Conservation (phyloP, 2,329 filamentous ascomycete species). For the Exophiala viscosa region DNA sequence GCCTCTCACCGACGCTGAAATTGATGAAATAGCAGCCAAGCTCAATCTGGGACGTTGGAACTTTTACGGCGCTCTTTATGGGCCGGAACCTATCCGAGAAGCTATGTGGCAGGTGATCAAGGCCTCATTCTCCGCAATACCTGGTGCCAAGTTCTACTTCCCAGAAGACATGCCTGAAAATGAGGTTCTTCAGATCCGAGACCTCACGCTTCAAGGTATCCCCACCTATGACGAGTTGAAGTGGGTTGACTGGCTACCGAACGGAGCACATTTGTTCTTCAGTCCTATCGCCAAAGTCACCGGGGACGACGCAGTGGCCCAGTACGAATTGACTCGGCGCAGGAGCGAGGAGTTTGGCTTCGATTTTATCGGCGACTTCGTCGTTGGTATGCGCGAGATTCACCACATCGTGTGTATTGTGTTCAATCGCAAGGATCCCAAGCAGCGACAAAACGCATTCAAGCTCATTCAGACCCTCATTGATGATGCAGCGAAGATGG, state of each 20-base stretch:
- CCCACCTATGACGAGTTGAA: conserved; percentile 35
- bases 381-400: conserved; percentile 53
- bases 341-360: conserved; percentile 44
- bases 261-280: conserved; percentile 53
- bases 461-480: conserved; percentile 35
- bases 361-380: conserved; percentile 52
- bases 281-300: conserved; percentile 50
- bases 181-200: conserved; percentile 31
- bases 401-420: conserved; percentile 56
- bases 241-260: conserved; percentile 52
- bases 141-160: conserved; percentile 43
- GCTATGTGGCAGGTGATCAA: conserved; percentile 41
- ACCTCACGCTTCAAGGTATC: conserved; percentile 29
- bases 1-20: conserved; percentile 38
- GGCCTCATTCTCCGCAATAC: conserved; percentile 40
- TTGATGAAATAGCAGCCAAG: conserved; percentile 41
- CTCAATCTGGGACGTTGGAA: conserved; percentile 49
- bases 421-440: conserved; percentile 46
- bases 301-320: conserved; percentile 45
- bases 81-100: conserved; percentile 33
- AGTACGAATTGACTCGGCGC: conserved; percentile 43
- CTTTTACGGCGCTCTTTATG: conserved; percentile 50
- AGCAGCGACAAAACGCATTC: conserved; percentile 38
- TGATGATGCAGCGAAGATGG: conserved; percentile 38
- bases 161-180: conserved; percentile 40